phyloP scores from a whole-genome alignment of 2,329 filamentous ascomycete species.

The Penicillium crustosum region DNA sequence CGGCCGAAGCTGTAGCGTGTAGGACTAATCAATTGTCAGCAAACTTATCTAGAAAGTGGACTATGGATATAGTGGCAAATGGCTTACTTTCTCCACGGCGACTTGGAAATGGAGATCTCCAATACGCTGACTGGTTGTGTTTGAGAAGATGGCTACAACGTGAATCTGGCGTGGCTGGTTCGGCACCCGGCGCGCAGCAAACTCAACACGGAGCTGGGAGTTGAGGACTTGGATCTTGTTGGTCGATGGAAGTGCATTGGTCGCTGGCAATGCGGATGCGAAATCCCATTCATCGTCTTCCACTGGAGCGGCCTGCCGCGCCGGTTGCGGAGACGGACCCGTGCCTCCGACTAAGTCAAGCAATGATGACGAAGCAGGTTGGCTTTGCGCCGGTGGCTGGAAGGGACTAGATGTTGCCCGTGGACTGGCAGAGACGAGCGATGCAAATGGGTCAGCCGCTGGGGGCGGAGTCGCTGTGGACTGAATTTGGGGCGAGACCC shows the following conservation, averaged over 20 bases:
- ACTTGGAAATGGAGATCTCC: slow-evolving; percentile 84
- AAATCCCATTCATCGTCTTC: slow-evolving; percentile 96
- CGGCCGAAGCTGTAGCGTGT: slow-evolving; percentile 73
- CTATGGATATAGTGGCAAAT: not conserved
- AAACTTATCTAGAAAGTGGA: not conserved
- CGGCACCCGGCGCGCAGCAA: slow-evolving; percentile 64
- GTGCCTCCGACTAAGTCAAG: slow-evolving; percentile 34
- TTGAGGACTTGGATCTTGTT: slow-evolving; percentile 69
- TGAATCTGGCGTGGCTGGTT: slow-evolving; percentile 59
- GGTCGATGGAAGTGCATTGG: slow-evolving; percentile 54
- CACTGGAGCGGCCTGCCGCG: slow-evolving; percentile 36
- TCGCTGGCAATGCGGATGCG: slow-evolving; percentile 75
- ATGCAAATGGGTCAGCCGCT: slow-evolving; percentile 60
- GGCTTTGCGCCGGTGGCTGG: slow-evolving; percentile 27
- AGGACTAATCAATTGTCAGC: slow-evolving; percentile 11
- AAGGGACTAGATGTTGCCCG: slow-evolving; percentile 47
- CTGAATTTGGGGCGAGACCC: slow-evolving; percentile 34
- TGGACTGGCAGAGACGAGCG: slow-evolving; percentile 54
- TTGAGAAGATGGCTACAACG: slow-evolving; percentile 80
- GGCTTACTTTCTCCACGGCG: slow-evolving; percentile 82
- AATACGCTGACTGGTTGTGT: slow-evolving; percentile 69
- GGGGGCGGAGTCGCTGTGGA: slow-evolving; percentile 39
- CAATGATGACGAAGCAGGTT: slow-evolving; percentile 31
- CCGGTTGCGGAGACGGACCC: slow-evolving; percentile 25
- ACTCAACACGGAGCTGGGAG: slow-evolving; percentile 68